Evolutionary conservation across 2,329 filamentous ascomycete species (phyloP).

Genomic region (Ophidiomyces ophidiicola): DNA sequence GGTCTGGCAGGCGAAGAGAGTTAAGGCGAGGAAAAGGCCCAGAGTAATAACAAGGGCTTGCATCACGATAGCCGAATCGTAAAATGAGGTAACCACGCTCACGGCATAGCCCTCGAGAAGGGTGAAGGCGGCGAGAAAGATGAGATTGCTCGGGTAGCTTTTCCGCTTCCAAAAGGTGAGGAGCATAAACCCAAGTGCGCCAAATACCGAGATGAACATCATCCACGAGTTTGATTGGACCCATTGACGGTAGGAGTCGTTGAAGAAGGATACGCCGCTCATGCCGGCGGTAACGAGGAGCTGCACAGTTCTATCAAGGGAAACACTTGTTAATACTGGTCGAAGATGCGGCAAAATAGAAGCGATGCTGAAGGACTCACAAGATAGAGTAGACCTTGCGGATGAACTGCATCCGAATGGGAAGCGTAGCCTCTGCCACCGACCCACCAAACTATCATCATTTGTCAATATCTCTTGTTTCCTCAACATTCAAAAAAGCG

Average conservation of each 20-base stretch:
- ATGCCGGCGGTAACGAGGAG: slow-evolving; percentile 72
- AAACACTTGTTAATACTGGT: not conserved
- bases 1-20: slow-evolving; percentile 84
- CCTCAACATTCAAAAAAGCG: not conserved
- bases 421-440: slow-evolving; percentile 83
- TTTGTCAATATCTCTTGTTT: slow-evolving; percentile 13
- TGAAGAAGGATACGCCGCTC: slow-evolving; percentile 78
- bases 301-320: slow-evolving; percentile 58
- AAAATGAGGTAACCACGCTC: slow-evolving; percentile 85
- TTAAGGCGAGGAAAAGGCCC: slow-evolving; percentile 51
- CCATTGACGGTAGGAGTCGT: slow-evolving; percentile 64
- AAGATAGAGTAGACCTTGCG: slow-evolving; percentile 97
- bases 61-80: slow-evolving; percentile 69
- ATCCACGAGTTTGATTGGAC: slow-evolving; percentile 73
- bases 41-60: slow-evolving; percentile 79
- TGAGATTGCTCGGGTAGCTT: slow-evolving; percentile 84
- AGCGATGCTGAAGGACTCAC: slow-evolving; percentile 29
- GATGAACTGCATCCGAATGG: slow-evolving; percentile 93
- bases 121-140: slow-evolving; percentile 86
- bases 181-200: slow-evolving; percentile 70
- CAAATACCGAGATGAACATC: slow-evolving; percentile 77
- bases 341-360: not conserved
- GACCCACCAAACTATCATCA: slow-evolving; percentile 66
- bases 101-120: slow-evolving; percentile 86
- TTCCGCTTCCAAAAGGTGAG: slow-evolving; percentile 93